Conservation (phyloP, 176 grass and related monocot species). For the Bothriochloa decipiens region DNA sequence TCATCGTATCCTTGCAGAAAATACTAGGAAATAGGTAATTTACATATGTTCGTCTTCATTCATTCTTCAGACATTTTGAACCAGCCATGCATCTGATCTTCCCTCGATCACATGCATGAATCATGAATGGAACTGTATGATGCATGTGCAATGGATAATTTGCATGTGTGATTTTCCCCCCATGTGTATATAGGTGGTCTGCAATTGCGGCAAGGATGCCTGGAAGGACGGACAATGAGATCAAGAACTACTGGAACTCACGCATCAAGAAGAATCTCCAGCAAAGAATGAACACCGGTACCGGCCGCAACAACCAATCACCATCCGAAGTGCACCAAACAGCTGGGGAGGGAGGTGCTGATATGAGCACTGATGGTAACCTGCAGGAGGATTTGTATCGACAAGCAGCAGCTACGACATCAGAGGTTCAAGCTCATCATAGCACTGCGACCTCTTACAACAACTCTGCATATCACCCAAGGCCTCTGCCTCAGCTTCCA, state of each 20-base stretch:
- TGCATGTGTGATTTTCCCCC: background rate
- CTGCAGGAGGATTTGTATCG: background rate
- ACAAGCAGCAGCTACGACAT: background rate
- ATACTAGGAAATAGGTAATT: background rate
- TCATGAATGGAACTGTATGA: too few relatives aligned
- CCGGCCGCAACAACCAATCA: background rate
- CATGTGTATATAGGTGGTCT: background rate
- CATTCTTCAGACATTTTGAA: background rate
- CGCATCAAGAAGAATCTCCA: background rate
- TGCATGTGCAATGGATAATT: background rate
- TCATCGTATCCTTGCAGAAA: background rate
- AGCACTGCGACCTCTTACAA: background rate
- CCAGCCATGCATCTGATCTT: background rate
- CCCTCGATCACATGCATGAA: background rate
- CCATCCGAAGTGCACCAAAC: background rate
- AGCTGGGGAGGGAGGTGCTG: background rate
- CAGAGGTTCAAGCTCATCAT: background rate
- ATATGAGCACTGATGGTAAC: background rate
- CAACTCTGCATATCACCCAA: background rate
- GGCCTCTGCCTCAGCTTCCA: background rate
- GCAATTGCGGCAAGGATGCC: background rate
- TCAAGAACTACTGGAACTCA: constrained; percentile 16
- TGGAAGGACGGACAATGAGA: background rate
- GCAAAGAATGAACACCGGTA: background rate
- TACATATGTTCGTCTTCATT: background rate